Evolutionary conservation across 2,329 filamentous ascomycete species (phyloP), one percentile per base, ranked within the genome.

Genomic region (Arthrobotrys megalospora): DNA sequence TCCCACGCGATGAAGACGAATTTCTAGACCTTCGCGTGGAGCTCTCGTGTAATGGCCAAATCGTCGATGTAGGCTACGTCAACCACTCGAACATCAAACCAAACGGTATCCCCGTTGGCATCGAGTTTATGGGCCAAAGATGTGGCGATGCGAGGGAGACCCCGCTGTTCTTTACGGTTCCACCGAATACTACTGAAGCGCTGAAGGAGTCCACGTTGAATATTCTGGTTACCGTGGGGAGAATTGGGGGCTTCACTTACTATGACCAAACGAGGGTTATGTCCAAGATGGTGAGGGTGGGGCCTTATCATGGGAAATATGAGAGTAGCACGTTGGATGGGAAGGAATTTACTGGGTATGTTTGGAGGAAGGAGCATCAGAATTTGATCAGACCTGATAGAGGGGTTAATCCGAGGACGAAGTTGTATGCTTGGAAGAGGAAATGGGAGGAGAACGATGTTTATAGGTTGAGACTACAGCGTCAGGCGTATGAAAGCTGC

Each of bases 281-380:
- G 73, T 66, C 73, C 6, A 77, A 71, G 52, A 66, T 66, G 66
- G 66, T 77, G 6, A 58, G 73, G 41, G 50, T 43, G 10, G 66
- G 48, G 8, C 58, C 73, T 11, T 36, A 53, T 21, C 50, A 71
- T 24, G 73, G 67, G 10, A 66, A 71, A 14, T 77, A 77, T 21
- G 73, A 77, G 43, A 77, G 60, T n/a, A 77, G 73, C 16, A 71
- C 66, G 0, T 28, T 58, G 7, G n/a, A 16, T 6, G 28, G 41
- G n/a, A 36, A 28, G 12, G 11, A 34, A 0, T 77, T 77, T 34
- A 70, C 50, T 16, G 73, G 66, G 12, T 77, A 77, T 16, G 19
- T 67, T 21, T 77, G 73, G 73, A 70, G 60, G 28, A 77, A 77
- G 41, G 67, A 66, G n/a, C 73, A 77, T 24, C 66, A 77, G 28